These are phyloP conservation scores for Xylariaceae sp. DNA, from an alignment of 2,329 filamentous ascomycete genomes.

Conservation along the genomic window DNA sequence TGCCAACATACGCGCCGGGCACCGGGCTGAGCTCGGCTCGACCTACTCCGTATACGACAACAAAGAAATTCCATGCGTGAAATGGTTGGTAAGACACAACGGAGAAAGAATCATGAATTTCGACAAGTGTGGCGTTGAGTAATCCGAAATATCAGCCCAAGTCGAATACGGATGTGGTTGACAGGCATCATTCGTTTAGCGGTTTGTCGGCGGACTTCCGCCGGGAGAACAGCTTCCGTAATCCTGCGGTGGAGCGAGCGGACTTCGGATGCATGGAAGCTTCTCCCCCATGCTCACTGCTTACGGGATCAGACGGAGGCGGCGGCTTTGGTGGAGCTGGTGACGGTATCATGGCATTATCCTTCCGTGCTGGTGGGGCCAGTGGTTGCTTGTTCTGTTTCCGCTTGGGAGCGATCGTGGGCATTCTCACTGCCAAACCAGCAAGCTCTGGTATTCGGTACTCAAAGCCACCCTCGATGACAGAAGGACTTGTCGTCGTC, in stretches of 20 bases:
- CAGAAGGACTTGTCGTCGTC: constrained; percentile 14
- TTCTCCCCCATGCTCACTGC: constrained; percentile 6
- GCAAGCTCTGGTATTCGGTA: constrained; percentile 31
- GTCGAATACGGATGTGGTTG: background rate
- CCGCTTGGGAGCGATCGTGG: constrained; percentile 21
- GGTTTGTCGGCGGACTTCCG: constrained; percentile 18
- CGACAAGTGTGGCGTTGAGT: too few relatives aligned
- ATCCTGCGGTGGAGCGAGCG: constrained; percentile 21
- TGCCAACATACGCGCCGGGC: too few relatives aligned
- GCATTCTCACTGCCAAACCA: constrained; percentile 17
- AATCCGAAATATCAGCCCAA: too few relatives aligned
- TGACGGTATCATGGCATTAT: constrained; percentile 8
- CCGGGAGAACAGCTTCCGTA: constrained; percentile 26
- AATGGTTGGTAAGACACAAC: too few relatives aligned
- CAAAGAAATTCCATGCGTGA: background rate
- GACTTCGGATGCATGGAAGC: constrained; percentile 16
- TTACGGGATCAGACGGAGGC: constrained; percentile 3
- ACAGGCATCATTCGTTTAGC: constrained; percentile 1
- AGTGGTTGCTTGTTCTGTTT: constrained; percentile 17
- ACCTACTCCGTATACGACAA: too few relatives aligned
- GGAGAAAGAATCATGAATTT: too few relatives aligned
- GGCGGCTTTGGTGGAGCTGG: constrained; percentile 20
- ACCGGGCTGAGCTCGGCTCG: too few relatives aligned
- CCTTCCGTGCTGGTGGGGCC: constrained; percentile 13
- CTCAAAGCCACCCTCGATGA: constrained; percentile 31